Base-by-base conservation (phyloP, 1,284 basidiomycete genomes). In the Cystobasidiaceae sp. region DNA sequence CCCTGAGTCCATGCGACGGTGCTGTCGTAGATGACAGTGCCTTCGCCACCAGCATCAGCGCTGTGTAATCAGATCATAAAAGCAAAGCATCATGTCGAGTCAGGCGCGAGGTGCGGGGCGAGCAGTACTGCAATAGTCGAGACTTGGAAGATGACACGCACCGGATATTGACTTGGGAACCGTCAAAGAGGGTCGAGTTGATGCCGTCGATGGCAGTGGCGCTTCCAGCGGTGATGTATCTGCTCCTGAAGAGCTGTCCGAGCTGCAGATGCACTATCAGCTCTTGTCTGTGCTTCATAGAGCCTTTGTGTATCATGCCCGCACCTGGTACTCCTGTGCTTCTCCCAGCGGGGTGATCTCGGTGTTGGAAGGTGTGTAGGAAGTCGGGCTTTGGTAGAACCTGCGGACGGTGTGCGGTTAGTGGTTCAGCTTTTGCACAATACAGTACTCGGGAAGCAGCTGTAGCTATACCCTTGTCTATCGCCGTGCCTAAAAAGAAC, bases 401-500 rank as follows among this genome's bases (percentile, higher is more conserved):
- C 39, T 11, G 33, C 11, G 11, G 13, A 33, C n/a, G n/a, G n/a
- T n/a, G n/a, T n/a, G n/a, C n/a, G n/a, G n/a, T n/a, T n/a, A n/a
- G n/a, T n/a, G 23, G 32, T 50, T 11, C 30, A 41, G n/a, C n/a
- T n/a, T n/a, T n/a, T n/a, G n/a, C n/a, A n/a, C n/a, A n/a, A n/a
- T n/a, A n/a, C n/a, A n/a, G n/a, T n/a, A n/a, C n/a, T n/a, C n/a
- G n/a, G n/a, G n/a, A n/a, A n/a, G n/a, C n/a, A n/a, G n/a, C n/a
- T n/a, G n/a, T 89, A 87, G 77, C 82, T 83, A 76, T 81, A 86
- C 70, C 82, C 84, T 71, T 79, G 79, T 67, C 88, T 83, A 78
- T 90, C 89, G 68, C 89, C 90, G 74, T 90, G 90, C 71, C 89
- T 86, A 68, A 86, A 85, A 72, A 92, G 80, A 74, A 90, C 80